These are phyloP conservation scores for Kluyveromyces dobzhanskii DNA, from an alignment of 805 yeast genomes.

Conservation along the genomic window DNA sequence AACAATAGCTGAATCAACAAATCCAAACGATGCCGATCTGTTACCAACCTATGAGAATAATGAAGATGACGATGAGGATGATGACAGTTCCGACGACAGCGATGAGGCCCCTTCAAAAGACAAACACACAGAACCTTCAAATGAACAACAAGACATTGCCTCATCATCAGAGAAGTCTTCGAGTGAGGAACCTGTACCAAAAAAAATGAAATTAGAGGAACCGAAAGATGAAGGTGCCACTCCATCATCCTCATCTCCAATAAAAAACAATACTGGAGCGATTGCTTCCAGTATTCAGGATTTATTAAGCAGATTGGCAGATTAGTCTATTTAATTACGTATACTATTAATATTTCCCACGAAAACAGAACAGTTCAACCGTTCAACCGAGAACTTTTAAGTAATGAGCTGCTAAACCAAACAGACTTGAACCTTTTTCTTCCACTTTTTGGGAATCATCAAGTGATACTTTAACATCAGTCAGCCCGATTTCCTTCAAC, in stretches of 20 bases:
- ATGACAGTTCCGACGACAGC: conserved; percentile 11
- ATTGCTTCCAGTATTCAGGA: conserved; percentile 30
- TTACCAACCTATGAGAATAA: conserved; percentile 27
- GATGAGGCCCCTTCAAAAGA: neutral
- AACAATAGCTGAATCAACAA: conserved; percentile 3
- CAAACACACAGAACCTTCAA: conserved; percentile 1
- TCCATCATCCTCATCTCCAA: neutral
- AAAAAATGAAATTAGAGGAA: conserved; percentile 2
- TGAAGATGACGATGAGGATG: conserved; percentile 15
- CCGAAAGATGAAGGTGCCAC: neutral
- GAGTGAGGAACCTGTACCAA: neutral
- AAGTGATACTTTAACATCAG: conserved; percentile 15
- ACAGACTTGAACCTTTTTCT: conserved; percentile 7
- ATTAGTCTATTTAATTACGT: conserved; percentile 8
- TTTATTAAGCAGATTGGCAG: conserved; percentile 27
- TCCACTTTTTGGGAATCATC: conserved; percentile 5
- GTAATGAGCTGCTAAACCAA: conserved; percentile 26
- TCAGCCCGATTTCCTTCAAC: conserved; percentile 14
- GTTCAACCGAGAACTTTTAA: conserved; percentile 19
- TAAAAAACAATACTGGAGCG: conserved; percentile 4
- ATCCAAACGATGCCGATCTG: conserved; percentile 12
- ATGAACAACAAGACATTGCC: neutral
- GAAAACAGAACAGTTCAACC: no score
- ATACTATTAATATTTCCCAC: neutral
- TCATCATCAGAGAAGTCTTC: neutral